phyloP scores from a whole-genome alignment of 2,329 filamentous ascomycete genomes.

The Fusarium lyarnte region DNA sequence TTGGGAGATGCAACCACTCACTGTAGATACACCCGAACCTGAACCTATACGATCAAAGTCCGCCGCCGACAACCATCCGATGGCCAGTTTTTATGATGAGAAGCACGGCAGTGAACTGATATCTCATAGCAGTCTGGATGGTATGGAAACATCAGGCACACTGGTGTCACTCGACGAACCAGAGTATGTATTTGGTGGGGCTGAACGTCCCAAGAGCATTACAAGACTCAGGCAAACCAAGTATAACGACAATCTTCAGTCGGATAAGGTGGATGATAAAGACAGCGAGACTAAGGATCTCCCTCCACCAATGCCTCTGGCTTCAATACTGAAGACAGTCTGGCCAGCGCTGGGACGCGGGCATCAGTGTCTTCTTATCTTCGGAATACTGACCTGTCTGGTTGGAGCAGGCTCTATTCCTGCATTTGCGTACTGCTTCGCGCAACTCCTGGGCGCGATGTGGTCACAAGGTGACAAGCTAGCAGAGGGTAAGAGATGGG shows the following conservation, averaged over 20 bases:
- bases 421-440: slow-evolving; percentile 79
- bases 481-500: slow-evolving; percentile 69
- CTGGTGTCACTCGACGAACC: slow-evolving; percentile 17
- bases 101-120: slow-evolving; percentile 18
- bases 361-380: slow-evolving; percentile 64
- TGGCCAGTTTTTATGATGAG: slow-evolving; percentile 11
- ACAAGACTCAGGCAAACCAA: slow-evolving; percentile 15
- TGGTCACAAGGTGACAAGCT: slow-evolving; percentile 63
- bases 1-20: slow-evolving; percentile 24
- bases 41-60: slow-evolving; percentile 5
- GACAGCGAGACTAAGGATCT: not conserved
- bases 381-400: slow-evolving; percentile 69
- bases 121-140: slow-evolving; percentile 12
- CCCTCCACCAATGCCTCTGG: slow-evolving; percentile 28
- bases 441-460: slow-evolving; percentile 76
- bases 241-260: not conserved
- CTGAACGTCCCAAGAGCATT: slow-evolving; percentile 46
- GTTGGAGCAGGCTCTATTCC: slow-evolving; percentile 75
- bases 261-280: not conserved
- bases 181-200: slow-evolving; percentile 34
- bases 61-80: not conserved
- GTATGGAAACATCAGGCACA: slow-evolving; percentile 3
- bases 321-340: slow-evolving; percentile 62
- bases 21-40: not conserved
- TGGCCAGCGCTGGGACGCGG: slow-evolving; percentile 69